phyloP scores from a whole-genome alignment of 768 basidiomycete genomes.

The Rubroboletus satanas region DNA sequence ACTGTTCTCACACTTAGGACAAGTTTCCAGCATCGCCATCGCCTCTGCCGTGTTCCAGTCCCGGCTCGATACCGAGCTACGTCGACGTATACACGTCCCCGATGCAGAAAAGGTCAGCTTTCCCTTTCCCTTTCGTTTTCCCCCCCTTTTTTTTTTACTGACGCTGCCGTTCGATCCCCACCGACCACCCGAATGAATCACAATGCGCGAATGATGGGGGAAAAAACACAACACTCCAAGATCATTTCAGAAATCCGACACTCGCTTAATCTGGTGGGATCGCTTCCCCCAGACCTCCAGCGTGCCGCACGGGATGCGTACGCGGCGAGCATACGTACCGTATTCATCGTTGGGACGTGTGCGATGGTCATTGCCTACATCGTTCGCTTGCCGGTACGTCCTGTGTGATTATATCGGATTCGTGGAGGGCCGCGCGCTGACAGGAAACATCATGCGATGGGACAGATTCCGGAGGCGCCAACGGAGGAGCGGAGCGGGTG shows the following conservation, averaged over 20 bases:
- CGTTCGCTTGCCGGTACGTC: conserved; percentile 8
- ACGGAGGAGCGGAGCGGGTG: too few relatives aligned
- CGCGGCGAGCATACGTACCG: conserved; percentile 4
- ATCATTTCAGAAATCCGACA: conserved; percentile 11
- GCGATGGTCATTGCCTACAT: conserved; percentile 1
- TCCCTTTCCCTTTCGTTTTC: not conserved
- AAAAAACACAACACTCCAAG: not conserved
- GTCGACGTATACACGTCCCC: conserved; percentile 7
- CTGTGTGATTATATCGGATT: not conserved
- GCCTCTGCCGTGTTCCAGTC: conserved; percentile 16
- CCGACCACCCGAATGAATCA: not conserved
- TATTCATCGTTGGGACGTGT: conserved; percentile 9
- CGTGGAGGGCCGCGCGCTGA: not conserved
- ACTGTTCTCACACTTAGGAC: conserved; percentile 2
- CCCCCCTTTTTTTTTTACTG: too few relatives aligned
- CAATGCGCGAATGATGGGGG: too few relatives aligned
- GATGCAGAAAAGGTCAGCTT: conserved; percentile 8
- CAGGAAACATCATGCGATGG: too few relatives aligned
- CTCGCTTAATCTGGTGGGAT: conserved; percentile 7
- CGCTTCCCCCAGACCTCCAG: conserved; percentile 11
- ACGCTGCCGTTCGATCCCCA: not conserved
- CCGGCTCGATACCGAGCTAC: conserved; percentile 11
- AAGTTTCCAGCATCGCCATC: conserved; percentile 11
- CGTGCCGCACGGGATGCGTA: conserved; percentile 9
- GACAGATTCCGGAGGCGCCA: conserved; percentile 2